Evolutionary conservation across 2,329 filamentous ascomycete species (phyloP).

Genomic region (Alternaria panax): DNA sequence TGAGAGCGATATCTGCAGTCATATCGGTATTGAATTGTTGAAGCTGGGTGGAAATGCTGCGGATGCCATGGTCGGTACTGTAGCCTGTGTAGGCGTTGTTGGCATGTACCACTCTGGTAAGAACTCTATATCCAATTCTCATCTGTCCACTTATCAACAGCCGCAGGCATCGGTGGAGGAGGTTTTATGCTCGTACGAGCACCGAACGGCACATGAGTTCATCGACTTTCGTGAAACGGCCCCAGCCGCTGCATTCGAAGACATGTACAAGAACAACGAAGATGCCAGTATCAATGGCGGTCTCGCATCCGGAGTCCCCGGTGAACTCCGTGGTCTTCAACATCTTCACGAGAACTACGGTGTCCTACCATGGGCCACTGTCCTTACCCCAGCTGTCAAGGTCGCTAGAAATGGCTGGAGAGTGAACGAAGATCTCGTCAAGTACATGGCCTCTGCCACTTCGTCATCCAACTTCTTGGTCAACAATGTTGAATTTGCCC

Average conservation of each 20-base stretch:
- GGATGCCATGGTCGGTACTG: constrained; percentile 58
- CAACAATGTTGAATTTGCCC: constrained; percentile 78
- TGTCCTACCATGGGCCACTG: constrained; percentile 60
- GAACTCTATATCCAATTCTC: neutral
- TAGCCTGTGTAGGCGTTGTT: constrained; percentile 57
- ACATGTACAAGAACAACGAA: constrained; percentile 83
- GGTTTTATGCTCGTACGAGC: constrained; percentile 86
- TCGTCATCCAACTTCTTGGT: constrained; percentile 70
- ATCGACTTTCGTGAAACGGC: constrained; percentile 92
- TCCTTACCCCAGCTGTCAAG: constrained; percentile 76
- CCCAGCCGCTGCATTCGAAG: constrained; percentile 77
- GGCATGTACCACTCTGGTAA: constrained; percentile 57
- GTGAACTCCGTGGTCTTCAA: constrained; percentile 80
- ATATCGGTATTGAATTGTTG: constrained; percentile 57
- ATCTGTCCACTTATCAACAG: constrained; percentile 5
- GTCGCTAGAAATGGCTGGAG: constrained; percentile 67
- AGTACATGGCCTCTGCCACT: constrained; percentile 69
- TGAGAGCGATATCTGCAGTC: constrained; percentile 54
- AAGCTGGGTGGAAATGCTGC: constrained; percentile 60
- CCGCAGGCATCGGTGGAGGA: constrained; percentile 81
- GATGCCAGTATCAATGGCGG: constrained; percentile 74
- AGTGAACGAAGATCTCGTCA: constrained; percentile 75
- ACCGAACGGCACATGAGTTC: constrained; percentile 73
- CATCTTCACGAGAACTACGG: constrained; percentile 78
- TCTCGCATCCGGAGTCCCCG: constrained; percentile 71